phyloP scores from a whole-genome alignment of 2,329 filamentous ascomycete species.

The Chrysosporium keratinophilum region DNA sequence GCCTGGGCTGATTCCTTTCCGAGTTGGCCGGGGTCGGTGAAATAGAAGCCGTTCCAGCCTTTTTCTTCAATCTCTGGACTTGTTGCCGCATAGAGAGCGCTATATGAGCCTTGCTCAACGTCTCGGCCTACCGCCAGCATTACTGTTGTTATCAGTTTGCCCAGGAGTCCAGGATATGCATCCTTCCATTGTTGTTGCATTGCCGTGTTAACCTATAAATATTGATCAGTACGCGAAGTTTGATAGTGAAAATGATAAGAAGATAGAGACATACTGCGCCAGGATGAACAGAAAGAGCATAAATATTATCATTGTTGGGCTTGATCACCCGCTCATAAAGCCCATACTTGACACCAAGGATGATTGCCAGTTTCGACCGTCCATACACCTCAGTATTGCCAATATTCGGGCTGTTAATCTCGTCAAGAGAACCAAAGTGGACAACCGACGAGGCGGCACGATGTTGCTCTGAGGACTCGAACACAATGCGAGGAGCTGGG shows the following conservation, averaged over 20 bases:
- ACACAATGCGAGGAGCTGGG: conserved; percentile 33
- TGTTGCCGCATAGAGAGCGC: conserved; percentile 34
- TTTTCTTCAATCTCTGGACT: conserved; percentile 35
- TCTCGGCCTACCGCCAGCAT: conserved; percentile 31
- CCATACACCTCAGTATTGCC: conserved; percentile 32
- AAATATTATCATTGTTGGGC: conserved; percentile 35
- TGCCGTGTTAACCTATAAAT: conserved; percentile 33
- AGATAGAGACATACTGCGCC: conserved; percentile 25
- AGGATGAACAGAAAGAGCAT: conserved; percentile 36
- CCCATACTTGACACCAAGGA: conserved; percentile 36
- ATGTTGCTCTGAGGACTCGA: conserved; percentile 37
- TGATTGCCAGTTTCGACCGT: conserved; percentile 36
- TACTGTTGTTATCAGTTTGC: conserved; percentile 29
- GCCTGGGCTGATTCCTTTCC: background rate
- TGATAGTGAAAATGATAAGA: background rate
- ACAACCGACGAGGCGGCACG: conserved; percentile 28
- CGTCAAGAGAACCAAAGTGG: conserved; percentile 33
- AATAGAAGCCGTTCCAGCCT: conserved; percentile 37
- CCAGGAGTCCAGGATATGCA: conserved; percentile 28
- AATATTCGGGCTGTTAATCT: conserved; percentile 34
- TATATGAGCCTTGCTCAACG: conserved; percentile 37
- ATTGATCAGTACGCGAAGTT: background rate
- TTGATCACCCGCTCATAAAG: conserved; percentile 35
- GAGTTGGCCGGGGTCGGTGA: conserved; percentile 26
- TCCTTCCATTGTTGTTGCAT: conserved; percentile 42